Conservation (phyloP, 75 land plant species). For the Isoetes taiwanensis region DNA sequence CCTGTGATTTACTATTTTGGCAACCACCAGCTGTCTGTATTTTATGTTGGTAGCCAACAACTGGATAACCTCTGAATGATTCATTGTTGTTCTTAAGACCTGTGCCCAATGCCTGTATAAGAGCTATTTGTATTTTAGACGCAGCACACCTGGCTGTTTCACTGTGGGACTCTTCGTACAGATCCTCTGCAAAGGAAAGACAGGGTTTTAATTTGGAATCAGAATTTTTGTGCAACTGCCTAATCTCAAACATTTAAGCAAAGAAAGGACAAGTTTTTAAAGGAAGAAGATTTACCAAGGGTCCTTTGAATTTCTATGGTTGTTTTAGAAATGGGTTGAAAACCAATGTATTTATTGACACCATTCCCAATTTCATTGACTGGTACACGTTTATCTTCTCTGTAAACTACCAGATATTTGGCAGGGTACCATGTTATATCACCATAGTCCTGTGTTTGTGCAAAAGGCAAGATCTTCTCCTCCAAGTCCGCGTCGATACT, state of each 20-base stretch:
- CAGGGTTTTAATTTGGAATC: not conserved
- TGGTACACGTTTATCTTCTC: not conserved
- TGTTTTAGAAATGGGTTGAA: not conserved
- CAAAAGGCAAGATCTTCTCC: constrained; percentile 8
- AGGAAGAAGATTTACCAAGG: not conserved
- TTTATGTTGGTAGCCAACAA: constrained; percentile 6
- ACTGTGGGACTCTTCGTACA: not conserved
- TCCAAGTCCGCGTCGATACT: constrained; percentile 32
- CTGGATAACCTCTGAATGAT: constrained; percentile 11
- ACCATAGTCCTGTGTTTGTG: constrained; percentile 7
- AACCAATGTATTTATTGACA: not conserved
- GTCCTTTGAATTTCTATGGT: not conserved
- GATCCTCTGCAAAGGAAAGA: not conserved
- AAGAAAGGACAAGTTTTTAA: not conserved
- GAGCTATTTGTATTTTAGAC: not conserved
- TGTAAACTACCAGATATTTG: not conserved
- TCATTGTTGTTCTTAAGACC: not conserved
- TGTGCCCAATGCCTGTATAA: not conserved
- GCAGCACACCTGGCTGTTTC: not conserved
- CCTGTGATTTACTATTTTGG: not conserved
- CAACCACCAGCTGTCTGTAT: constrained; percentile 11
- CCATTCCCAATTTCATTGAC: constrained; percentile 5
- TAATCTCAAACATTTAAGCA: not conserved
- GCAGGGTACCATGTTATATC: constrained; percentile 10
- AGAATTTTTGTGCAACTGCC: not conserved